Percentiles rank a stretch among this genome's conserved stretches.
Evolutionary conservation across 2,329 filamentous ascomycete species (phyloP).

Genomic region (Aspergillus sp.): DNA sequence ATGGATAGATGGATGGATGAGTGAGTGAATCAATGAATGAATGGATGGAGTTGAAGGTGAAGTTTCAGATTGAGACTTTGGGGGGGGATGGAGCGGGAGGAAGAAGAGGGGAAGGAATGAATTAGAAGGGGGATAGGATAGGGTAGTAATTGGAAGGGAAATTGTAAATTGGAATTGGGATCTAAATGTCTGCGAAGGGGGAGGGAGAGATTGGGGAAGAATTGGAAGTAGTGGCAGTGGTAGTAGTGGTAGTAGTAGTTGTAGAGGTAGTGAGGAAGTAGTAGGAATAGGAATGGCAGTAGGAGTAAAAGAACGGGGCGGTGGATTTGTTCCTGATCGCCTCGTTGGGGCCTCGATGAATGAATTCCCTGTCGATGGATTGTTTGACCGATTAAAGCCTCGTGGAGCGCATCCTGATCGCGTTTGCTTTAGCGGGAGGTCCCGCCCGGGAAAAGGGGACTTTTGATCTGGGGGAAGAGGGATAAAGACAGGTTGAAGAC

Average conservation of each 20-base stretch:
- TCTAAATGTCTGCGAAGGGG: no score
- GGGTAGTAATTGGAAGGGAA: no score
- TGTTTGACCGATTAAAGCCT: constrained; percentile 12
- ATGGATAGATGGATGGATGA: no score
- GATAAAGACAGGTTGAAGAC: constrained; percentile 6
- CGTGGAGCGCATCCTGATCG: constrained; percentile 15
- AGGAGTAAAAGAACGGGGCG: neutral
- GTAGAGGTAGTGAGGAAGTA: neutral
- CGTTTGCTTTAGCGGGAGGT: constrained; percentile 13
- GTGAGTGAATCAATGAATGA: no score
- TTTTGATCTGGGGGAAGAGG: constrained; percentile 8
- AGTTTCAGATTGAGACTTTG: neutral
- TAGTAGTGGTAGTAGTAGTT: no score
- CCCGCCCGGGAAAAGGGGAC: constrained; percentile 12
- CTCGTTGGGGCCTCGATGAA: neutral
- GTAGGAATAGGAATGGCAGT: neutral
- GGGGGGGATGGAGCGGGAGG: no score
- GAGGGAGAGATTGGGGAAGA: no score
- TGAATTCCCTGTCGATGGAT: neutral
- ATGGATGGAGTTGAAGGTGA: neutral
- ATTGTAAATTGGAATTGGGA: no score
- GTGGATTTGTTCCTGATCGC: neutral
- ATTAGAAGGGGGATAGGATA: no score
- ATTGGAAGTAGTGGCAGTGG: no score
- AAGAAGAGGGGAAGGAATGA: no score